Base-by-base conservation (phyloP, 352 stramenopile genomes). In the Bremia lactucae region DNA sequence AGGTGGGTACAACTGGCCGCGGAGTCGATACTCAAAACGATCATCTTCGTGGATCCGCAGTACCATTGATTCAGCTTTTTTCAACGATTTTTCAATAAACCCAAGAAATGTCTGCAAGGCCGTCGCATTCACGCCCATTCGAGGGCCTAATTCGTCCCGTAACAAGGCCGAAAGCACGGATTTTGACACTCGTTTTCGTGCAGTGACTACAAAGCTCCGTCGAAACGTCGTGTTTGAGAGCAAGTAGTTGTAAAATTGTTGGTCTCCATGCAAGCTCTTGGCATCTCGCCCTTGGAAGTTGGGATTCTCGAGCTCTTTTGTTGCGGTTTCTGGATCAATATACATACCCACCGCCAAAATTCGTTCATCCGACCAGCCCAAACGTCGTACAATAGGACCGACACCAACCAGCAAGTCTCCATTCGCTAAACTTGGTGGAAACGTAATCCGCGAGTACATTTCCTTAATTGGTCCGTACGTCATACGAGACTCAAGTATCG, bases 11-110 rank as follows among this genome's bases (percentile, higher is more conserved):
- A 77, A 51, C 33, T 82, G 62, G 0, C 74, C 71, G 11, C 76
- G 73, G 2, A 85, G 37, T 19, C 74, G 72, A 28, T 81, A 87
- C 46, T 90, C 77, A 26, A 90, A 71, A 4, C 64, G 64, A 4
- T 57, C 59, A 16, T 85, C 70, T 11, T 80, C 68, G 23, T 82
- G 61, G 36, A 87, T 61, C 6, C 68, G 66, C 34, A 85, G 56
- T 34, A 90, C 73, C 66, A 87, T 85, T 9, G 72, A 86, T 38
- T 87, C 74, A 6, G 74, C 75, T 51, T 90, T 90, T 43, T 77
- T 77, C 5, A 90, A 45, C 7, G 77, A 90, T 41, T 87, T 87
- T 16, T 90, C 77, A 31, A 90, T 72, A 38, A 90, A 87, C 0
- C 62, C 58, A 6, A 83, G 55, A 25, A 90, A 85, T 1, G 68